These are phyloP conservation scores for Eutreptiella sp. DNA, from an alignment of 208 protist genomes.

Conservation along the genomic window DNA sequence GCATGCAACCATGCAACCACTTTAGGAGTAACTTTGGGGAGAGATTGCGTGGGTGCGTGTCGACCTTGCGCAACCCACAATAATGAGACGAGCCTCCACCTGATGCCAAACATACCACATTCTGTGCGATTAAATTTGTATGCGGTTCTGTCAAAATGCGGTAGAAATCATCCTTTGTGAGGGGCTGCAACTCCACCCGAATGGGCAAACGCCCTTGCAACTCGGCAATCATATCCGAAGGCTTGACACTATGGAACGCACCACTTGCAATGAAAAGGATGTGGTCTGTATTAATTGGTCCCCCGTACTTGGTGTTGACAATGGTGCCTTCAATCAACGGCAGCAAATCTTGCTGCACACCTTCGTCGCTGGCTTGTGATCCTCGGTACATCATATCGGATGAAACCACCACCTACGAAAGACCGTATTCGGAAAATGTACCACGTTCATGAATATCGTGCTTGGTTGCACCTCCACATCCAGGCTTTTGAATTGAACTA, in stretches of 20 bases:
- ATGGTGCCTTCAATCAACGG: slow-evolving; percentile 94
- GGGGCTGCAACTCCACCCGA: slow-evolving; percentile 92
- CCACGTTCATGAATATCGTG: neutral
- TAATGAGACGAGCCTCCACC: too few species aligned
- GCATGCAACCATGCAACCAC: too few species aligned
- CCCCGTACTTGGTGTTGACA: slow-evolving; percentile 91
- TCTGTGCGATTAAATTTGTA: slow-evolving; percentile 88
- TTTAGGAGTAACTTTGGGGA: too few species aligned
- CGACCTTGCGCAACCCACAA: too few species aligned
- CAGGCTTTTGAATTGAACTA: too few species aligned
- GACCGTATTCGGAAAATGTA: too few species aligned
- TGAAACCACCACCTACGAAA: too few species aligned
- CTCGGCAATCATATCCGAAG: slow-evolving; percentile 87
- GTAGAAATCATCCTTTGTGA: slow-evolving; percentile 90
- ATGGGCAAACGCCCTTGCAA: slow-evolving; percentile 94
- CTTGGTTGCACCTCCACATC: slow-evolving; percentile 32
- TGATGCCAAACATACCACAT: too few species aligned
- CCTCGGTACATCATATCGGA: slow-evolving; percentile 70
- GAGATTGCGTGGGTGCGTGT: too few species aligned
- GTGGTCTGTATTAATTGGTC: slow-evolving; percentile 93
- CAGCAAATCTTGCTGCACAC: slow-evolving; percentile 95
- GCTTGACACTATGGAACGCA: slow-evolving; percentile 92
- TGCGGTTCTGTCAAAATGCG: slow-evolving; percentile 96
- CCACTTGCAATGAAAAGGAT: slow-evolving; percentile 96
- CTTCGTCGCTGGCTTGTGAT: slow-evolving; percentile 85